Base-by-base conservation (phyloP, 78 protist species). In the Dictyostelium brefeldianum region DNA sequence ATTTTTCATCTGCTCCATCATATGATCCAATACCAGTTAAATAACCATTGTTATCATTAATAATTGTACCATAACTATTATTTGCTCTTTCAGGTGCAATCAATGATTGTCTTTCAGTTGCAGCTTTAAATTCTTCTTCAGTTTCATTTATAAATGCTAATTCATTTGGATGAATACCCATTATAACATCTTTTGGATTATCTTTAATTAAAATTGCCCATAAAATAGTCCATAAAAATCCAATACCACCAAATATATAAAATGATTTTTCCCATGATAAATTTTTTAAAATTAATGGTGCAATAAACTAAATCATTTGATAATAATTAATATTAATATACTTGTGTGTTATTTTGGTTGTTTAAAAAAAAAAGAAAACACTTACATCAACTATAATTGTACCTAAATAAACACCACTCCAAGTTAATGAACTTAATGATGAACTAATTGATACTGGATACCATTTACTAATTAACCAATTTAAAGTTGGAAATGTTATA, bases 401-500 rank as follows among this genome's bases (percentile, higher is more conserved):
- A 18, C 93, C 93, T 64, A 51, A 0, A 65, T 87, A 77, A 10
- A 69, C 84, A 50, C 93, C 93, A 0, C 84, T 75, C 93, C 93
- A 87, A 5, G 79, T 77, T 0, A 50, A 6, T 57, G 84, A 11
- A 14, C 80, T 84, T 17, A 82, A 50, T 14, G 93, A 46, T 17
- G 75, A 62, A 64, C 93, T 56, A 51, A 77, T 78, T 18, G 53
- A 43, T 15, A 25, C 25, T 43, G 93, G 84, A 22, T 47, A 77
- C 93, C 93, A 87, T 65, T 78, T 74, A 18, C 80, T 77, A 22
- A 87, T 87, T 62, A 87, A 36, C 93, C 93, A 87, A 77, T 87
- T 87, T 59, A 77, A 64, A 9, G 93, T 87, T 59, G 93, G 84
- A 50, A 77, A 87, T 0, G 93, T 54, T 29, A 74, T 64, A 77